Base-by-base conservation (phyloP, 768 basidiomycete species). In the Mycena olivaceomarginata region DNA sequence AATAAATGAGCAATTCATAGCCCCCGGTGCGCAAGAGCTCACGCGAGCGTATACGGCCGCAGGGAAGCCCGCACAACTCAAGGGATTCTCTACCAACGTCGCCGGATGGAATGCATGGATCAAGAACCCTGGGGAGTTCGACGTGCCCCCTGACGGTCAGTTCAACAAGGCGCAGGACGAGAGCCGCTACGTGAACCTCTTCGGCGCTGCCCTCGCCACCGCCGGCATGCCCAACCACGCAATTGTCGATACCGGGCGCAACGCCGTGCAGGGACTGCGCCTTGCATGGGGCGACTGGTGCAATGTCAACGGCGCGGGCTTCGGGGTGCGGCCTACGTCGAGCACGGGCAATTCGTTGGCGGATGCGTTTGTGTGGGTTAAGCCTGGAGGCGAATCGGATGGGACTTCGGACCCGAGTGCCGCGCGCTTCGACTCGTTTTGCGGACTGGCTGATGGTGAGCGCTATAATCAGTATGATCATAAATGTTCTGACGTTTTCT, bases 331-430 rank as follows among this genome's bases (percentile, higher is more conserved):
- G 70, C 92, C 92, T 43, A 93, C 93, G 51, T 86, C 86, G 70
- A 89, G 85, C 87, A 92, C 92, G 25, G 90, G 90, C 48, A 88
- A 88, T 60, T 82, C 56, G 16, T 62, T 48, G 43, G 69, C 59
- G 16, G 69, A 70, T 81, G 85, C 92, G 64, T 90, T 93, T 81
- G 91, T 92, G 76, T 93, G 92, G 92, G 89, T 92, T 79, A 93
- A 93, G 86, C 92, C 93, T 51, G 92, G 92, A 88, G 92, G 93
- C 80, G 92, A 93, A 85, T 91, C 88, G 77, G 92, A 93, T 80
- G 92, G 93, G 80, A 93, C 92, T 45, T 89, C 86, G 76, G 88
- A 93, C 87, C 88, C 86, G 64, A 90, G 90, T 18, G 85, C 92
- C 31, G 81, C 87, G 16, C 89, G 92, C 66, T 92, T 87, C 82